These are phyloP conservation scores for Pestalotiopsis sp. DNA, from an alignment of 2,329 filamentous ascomycete species.

Conservation along the genomic window DNA sequence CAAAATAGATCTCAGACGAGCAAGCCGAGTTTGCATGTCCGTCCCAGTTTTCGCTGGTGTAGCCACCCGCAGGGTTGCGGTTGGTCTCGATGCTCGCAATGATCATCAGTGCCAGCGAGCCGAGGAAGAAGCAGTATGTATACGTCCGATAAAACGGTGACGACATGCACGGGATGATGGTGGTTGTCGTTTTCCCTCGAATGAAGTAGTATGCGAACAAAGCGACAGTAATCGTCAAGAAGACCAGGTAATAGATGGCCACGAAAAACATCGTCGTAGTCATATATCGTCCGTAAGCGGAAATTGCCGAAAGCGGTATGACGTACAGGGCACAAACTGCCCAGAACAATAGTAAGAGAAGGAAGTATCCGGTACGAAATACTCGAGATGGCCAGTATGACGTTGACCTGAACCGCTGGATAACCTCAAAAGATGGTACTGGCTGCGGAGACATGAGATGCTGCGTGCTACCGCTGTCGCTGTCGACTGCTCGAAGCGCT, in stretches of 20 bases:
- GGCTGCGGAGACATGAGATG: neutral
- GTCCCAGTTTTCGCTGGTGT: neutral
- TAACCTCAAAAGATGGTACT: neutral
- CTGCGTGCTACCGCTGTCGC: neutral
- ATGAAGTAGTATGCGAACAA: constrained; percentile 22
- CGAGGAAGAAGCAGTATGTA: constrained; percentile 9
- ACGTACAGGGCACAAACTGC: neutral
- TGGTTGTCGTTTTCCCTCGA: constrained; percentile 16
- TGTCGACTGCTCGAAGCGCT: neutral
- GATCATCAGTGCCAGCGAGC: neutral
- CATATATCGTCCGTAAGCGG: neutral
- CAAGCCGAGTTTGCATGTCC: neutral
- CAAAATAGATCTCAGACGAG: neutral
- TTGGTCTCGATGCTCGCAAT: neutral
- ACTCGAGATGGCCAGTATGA: constrained; percentile 16
- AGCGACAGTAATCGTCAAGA: constrained; percentile 17
- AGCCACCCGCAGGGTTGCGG: neutral
- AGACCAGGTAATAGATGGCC: constrained; percentile 20
- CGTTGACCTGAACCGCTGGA: constrained; percentile 11
- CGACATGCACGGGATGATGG: constrained; percentile 27
- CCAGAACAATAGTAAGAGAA: constrained; percentile 13
- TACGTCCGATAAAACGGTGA: constrained; percentile 28
- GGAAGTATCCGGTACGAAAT: constrained; percentile 16
- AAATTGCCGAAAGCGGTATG: neutral
- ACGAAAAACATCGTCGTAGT: constrained; percentile 16